phyloP scores from a whole-genome alignment of 148 eudicot genomes.

The Vaccinium myrtillus region DNA sequence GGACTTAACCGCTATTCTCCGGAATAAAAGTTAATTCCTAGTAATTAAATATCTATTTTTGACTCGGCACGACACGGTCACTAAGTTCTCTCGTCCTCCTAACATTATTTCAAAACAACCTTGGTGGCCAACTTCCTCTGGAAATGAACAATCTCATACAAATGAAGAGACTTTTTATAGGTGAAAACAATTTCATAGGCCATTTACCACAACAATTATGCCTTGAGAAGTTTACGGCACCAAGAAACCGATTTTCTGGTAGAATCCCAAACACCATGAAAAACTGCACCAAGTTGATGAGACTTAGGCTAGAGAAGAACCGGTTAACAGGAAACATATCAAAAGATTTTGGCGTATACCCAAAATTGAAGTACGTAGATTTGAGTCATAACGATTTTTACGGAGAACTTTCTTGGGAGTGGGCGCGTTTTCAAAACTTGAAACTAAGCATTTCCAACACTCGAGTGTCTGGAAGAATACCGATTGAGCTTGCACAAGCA shows the following conservation, averaged over 20 bases:
- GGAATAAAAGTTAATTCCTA: too few species aligned
- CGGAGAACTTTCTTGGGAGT: conserved; percentile 47
- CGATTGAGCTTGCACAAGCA: conserved; percentile 31
- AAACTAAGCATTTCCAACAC: conserved; percentile 41
- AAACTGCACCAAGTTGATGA: conserved; percentile 44
- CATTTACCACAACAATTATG: conserved; percentile 43
- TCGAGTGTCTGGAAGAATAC: conserved; percentile 38
- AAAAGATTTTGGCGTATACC: conserved; percentile 50
- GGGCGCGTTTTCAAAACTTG: conserved; percentile 40
- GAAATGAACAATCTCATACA: conserved; percentile 38
- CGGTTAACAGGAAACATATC: conserved; percentile 41
- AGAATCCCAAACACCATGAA: conserved; percentile 44
- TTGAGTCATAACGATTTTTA: conserved; percentile 40
- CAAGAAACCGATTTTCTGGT: conserved; percentile 37
- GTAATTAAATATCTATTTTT: too few species aligned
- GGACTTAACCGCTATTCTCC: too few species aligned
- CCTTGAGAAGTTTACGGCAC: conserved; percentile 24
- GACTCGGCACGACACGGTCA: too few species aligned
- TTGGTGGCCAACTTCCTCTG: conserved; percentile 28
- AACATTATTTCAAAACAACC: background rate
- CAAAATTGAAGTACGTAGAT: conserved; percentile 39
- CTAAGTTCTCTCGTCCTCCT: conserved; percentile 12
- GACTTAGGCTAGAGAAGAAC: conserved; percentile 46
- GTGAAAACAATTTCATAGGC: conserved; percentile 41
- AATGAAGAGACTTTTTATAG: conserved; percentile 25